Percentiles rank a stretch among this genome's conserved stretches.
Conservation (phyloP, 768 basidiomycete genomes). For the Lentinula detonsa region DNA sequence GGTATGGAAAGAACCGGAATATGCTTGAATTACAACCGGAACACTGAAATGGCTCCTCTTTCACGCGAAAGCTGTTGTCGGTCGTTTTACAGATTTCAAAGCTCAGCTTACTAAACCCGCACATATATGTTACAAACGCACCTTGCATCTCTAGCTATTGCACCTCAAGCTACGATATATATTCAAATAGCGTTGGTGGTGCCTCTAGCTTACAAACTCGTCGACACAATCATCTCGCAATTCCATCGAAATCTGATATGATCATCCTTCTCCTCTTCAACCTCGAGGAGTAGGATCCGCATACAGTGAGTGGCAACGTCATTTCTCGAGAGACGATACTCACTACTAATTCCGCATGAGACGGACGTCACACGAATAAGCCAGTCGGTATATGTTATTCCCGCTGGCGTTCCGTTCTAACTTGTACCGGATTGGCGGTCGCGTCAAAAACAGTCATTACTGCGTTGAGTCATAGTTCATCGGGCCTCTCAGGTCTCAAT, state of each 20-base stretch:
- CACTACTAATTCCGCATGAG: background rate
- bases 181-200: background rate
- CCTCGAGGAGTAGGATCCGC: background rate
- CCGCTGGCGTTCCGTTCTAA: background rate
- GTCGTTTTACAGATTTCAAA: background rate
- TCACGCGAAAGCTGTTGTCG: background rate
- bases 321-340: background rate
- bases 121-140: background rate
- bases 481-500: too few species aligned
- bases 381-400: background rate
- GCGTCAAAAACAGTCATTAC: background rate
- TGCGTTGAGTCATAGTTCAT: background rate
- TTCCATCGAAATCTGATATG: too few species aligned
- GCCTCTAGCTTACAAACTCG: background rate
- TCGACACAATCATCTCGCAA: too few species aligned
- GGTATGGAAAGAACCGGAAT: background rate
- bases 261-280: too few species aligned
- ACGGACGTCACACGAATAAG: background rate
- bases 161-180: background rate
- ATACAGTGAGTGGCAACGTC: background rate
- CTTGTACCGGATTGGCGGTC: background rate
- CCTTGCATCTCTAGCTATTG: background rate
- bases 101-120: background rate
- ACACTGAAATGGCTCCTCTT: background rate
- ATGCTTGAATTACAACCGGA: background rate